Conservation (phyloP, 2,329 filamentous ascomycete genomes). For the Pseudogymnoascus sp. region DNA sequence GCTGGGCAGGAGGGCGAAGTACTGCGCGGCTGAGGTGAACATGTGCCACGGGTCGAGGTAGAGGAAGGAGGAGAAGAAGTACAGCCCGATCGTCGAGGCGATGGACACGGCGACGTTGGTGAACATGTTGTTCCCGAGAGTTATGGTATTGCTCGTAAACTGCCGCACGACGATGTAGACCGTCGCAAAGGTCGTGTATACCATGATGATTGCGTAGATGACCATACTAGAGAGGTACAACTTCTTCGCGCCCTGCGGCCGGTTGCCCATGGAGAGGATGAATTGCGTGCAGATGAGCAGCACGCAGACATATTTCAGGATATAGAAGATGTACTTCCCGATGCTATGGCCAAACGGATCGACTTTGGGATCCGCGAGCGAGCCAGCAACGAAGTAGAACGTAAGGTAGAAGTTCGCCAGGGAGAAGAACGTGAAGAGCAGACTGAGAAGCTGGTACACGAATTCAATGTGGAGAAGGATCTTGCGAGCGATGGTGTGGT, state of each 20-base stretch:
- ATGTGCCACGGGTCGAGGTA: slow-evolving; percentile 99
- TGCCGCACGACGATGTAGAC: slow-evolving; percentile 87
- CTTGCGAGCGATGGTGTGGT: slow-evolving; percentile 85
- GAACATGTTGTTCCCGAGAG: slow-evolving; percentile 80
- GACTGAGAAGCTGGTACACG: slow-evolving; percentile 84
- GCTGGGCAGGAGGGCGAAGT: slow-evolving; percentile 82
- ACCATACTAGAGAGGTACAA: slow-evolving; percentile 85
- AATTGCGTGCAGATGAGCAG: slow-evolving; percentile 92
- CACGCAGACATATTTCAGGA: slow-evolving; percentile 78
- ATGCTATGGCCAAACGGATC: slow-evolving; percentile 91
- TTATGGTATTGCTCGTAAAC: slow-evolving; percentile 47
- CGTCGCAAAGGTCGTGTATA: slow-evolving; percentile 83
- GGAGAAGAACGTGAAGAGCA: slow-evolving; percentile 96
- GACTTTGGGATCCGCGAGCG: slow-evolving; percentile 66
- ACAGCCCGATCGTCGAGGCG: slow-evolving; percentile 83
- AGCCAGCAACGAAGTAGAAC: slow-evolving; percentile 96
- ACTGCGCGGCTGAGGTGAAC: slow-evolving; percentile 85
- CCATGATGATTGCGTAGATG: slow-evolving; percentile 89
- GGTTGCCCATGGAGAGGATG: slow-evolving; percentile 91
- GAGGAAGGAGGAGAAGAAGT: slow-evolving; percentile 92
- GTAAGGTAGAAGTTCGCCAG: slow-evolving; percentile 98
- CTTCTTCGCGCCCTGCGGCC: slow-evolving; percentile 87
- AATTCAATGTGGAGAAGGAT: slow-evolving; percentile 91
- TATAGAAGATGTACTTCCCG: slow-evolving; percentile 75
- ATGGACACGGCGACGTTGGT: slow-evolving; percentile 89